These are phyloP conservation scores for peach (Prunus persica) DNA, from an alignment of 306 rosid species.

Conservation along the genomic window DNA sequence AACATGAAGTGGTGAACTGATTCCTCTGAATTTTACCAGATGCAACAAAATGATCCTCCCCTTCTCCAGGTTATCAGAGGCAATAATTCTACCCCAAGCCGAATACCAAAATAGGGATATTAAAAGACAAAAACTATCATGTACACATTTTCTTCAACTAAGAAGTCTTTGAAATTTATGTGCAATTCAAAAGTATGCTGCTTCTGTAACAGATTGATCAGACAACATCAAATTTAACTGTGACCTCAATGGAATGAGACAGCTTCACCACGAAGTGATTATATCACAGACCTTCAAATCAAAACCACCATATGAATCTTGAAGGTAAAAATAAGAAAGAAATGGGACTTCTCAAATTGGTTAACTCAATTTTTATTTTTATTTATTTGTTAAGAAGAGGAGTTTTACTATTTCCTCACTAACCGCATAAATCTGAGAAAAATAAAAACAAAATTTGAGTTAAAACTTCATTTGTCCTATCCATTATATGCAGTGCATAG, in stretches of 20 bases:
- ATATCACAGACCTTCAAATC: background rate
- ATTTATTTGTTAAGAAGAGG: background rate
- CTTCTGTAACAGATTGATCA: background rate
- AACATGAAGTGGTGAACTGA: background rate
- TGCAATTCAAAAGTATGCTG: background rate
- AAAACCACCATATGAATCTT: background rate
- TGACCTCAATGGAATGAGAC: background rate
- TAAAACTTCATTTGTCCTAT: background rate
- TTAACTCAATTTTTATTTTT: background rate
- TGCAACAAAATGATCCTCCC: background rate
- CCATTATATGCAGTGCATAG: background rate
- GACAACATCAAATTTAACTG: constrained; percentile 6
- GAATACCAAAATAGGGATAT: background rate
- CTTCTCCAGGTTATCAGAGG: background rate
- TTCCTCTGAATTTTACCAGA: background rate
- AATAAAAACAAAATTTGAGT: background rate
- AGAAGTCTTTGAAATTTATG: background rate
- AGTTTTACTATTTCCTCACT: background rate
- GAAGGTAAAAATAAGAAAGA: background rate
- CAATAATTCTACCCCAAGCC: background rate
- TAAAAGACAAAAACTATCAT: background rate
- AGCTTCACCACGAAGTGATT: background rate
- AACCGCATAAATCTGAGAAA: background rate
- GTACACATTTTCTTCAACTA: background rate
- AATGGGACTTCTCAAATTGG: background rate